Evolutionary conservation across 176 grass and related monocot genomes (phyloP), one percentile per base, ranked within the genome.

Genomic region (Juncus effusus): DNA sequence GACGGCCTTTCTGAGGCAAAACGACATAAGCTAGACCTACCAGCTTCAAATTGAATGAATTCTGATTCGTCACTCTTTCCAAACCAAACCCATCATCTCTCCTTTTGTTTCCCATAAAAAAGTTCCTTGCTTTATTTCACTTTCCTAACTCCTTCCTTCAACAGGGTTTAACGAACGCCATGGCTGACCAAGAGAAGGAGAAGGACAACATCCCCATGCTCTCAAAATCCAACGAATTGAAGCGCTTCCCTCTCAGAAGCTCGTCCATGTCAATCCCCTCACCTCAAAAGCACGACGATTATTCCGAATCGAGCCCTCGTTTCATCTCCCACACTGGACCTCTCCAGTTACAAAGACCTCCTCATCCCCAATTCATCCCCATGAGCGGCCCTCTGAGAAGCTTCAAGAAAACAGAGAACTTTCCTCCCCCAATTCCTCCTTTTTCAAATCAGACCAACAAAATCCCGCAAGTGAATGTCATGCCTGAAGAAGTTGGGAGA

Each of bases 231-330:
- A 89, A 92, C 41, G 85, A 97, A 59, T 76, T 86, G 28, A 83
- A 78, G 72, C 82, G 67, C 67, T 84, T 84, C 60, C 81, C 82
- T 14, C 55, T 73, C 16, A 84, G 93, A 77, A 97, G 93, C 68
- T 83, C 75, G 16, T 97, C 93, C 16, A 89, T 97, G 93, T 86
- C 85, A 38, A 76, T 97, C 77, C 93, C 82, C 13, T 51, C 84
- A 2, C 44, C 44, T 47, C 44, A 47, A 6, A 47, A 9, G 0
- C 9, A 47, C 44, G 79, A 83, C 66, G 87, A 82, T 4, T 75
- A 61, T 63, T 84, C 57, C 45, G 82, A 82, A 36, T 68, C 64
- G 65, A 76, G 83, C 74, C 80, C 85, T 42, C 50, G 80, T 2
- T 86, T 80, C 59, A 62, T 92, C 6, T 54, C 80, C 52, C 85